phyloP scores from a whole-genome alignment of 129 eudicot species.

The Arctium lappa region DNA sequence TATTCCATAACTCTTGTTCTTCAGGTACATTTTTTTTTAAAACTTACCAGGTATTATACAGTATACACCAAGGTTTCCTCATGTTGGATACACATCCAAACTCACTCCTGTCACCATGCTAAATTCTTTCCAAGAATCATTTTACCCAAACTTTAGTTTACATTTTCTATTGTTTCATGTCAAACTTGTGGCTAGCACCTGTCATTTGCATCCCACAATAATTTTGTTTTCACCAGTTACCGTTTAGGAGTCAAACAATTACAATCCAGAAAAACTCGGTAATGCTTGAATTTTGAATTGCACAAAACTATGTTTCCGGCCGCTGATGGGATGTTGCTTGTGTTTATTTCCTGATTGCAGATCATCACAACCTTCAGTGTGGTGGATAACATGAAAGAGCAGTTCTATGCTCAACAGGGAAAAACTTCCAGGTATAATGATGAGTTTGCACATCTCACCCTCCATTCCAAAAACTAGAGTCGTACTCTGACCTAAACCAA shows the following conservation, averaged over 20 bases:
- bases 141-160: background rate
- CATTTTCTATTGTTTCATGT: background rate
- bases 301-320: background rate
- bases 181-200: background rate
- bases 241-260: background rate
- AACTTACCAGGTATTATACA: too few species aligned
- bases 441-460: constrained; percentile 3
- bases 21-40: too few species aligned
- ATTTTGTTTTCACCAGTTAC: background rate
- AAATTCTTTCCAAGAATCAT: background rate
- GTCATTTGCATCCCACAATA: background rate
- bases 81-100: too few species aligned
- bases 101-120: background rate
- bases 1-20: too few species aligned
- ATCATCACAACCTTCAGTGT: constrained; percentile 90
- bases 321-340: background rate
- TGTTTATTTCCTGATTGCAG: constrained; percentile 31
- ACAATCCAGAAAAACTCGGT: background rate
- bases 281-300: background rate
- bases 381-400: constrained; percentile 95
- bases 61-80: too few species aligned
- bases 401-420: constrained; percentile 62
- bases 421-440: constrained; percentile 59
- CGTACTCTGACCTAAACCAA: background rate
- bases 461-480: too few species aligned